Conservation (phyloP, 768 basidiomycete genomes). For the Serpula lacrymans region DNA sequence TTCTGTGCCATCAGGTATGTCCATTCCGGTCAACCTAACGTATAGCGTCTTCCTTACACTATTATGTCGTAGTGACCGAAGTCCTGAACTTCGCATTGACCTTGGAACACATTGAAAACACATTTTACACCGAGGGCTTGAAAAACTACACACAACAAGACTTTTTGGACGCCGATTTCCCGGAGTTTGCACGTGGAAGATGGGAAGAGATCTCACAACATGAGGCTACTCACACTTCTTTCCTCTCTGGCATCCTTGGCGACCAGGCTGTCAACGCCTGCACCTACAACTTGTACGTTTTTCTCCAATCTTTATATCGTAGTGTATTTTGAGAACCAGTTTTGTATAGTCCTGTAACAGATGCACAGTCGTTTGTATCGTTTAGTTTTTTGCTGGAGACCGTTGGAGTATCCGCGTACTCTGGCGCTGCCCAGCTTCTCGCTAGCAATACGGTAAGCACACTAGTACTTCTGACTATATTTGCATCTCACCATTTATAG, state of each 20-base stretch:
- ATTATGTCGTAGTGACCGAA: too few species aligned
- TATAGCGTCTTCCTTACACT: neutral
- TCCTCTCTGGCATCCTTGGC: conserved; percentile 45
- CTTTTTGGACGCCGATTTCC: conserved; percentile 47
- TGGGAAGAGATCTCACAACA: conserved; percentile 52
- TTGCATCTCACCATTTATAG: conserved; percentile 7
- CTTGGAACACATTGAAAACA: conserved; percentile 45
- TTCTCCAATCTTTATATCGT: neutral
- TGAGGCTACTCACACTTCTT: conserved; percentile 52
- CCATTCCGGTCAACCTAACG: neutral
- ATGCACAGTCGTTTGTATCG: conserved; percentile 45
- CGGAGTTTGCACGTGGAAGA: conserved; percentile 45
- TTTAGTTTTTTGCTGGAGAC: conserved; percentile 53
- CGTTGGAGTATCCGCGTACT: conserved; percentile 53
- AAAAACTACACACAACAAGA: conserved; percentile 40
- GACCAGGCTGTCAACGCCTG: conserved; percentile 48
- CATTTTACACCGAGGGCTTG: conserved; percentile 45
- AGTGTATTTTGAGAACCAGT: neutral
- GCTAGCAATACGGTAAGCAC: conserved; percentile 35
- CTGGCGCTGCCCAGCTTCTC: conserved; percentile 50
- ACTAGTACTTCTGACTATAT: conserved; percentile 22
- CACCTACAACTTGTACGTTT: conserved; percentile 55
- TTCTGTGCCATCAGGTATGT: neutral
- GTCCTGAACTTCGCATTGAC: conserved; percentile 47
- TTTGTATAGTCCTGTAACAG: conserved; percentile 38